A percentile compares a stretch with the other conserved stretches of the same genome.
Evolutionary conservation across 495 filamentous ascomycete species (phyloP).

Genomic region (Cairneyella variabilis): DNA sequence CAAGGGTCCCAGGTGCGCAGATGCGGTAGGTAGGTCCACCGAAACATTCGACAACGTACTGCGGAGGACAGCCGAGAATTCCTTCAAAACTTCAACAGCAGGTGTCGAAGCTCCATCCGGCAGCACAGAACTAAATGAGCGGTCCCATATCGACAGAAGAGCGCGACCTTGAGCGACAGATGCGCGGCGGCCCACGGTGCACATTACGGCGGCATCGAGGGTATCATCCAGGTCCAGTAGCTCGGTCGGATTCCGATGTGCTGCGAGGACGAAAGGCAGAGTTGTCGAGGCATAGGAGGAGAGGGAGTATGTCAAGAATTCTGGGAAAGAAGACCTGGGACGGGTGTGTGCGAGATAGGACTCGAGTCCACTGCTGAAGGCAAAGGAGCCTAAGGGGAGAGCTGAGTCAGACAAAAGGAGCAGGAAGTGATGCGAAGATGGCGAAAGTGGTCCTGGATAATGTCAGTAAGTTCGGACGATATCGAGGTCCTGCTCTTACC

Average conservation of each 20-base stretch:
- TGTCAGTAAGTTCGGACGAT: constrained; percentile 10
- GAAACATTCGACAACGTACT: constrained; percentile 26
- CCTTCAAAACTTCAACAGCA: constrained; percentile 23
- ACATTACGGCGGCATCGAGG: constrained; percentile 81
- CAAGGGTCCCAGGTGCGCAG: constrained; percentile 73
- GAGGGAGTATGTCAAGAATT: constrained; percentile 77
- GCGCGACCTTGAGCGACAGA: constrained; percentile 82
- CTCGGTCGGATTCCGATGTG: constrained; percentile 55
- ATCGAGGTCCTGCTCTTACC: constrained; percentile 8
- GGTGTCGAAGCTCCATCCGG: constrained; percentile 9
- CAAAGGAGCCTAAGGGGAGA: constrained; percentile 92
- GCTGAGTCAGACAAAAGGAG: constrained; percentile 94
- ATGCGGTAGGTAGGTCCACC: constrained; percentile 27
- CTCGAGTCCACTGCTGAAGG: constrained; percentile 91
- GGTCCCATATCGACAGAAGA: constrained; percentile 84
- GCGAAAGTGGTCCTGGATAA: constrained; percentile 15
- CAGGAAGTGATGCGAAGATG: constrained; percentile 61
- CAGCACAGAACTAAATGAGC: constrained; percentile 50
- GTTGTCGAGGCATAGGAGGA: constrained; percentile 72
- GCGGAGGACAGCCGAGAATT: constrained; percentile 34
- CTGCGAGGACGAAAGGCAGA: constrained; percentile 80
- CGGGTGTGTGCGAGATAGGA: constrained; percentile 82
- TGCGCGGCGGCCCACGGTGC: constrained; percentile 81
- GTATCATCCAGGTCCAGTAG: constrained; percentile 71
- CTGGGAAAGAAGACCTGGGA: constrained; percentile 54